These are phyloP conservation scores for Cokeromyces recurvatus DNA, from an alignment of 371 early-diverging fungal genomes.

Conservation along the genomic window DNA sequence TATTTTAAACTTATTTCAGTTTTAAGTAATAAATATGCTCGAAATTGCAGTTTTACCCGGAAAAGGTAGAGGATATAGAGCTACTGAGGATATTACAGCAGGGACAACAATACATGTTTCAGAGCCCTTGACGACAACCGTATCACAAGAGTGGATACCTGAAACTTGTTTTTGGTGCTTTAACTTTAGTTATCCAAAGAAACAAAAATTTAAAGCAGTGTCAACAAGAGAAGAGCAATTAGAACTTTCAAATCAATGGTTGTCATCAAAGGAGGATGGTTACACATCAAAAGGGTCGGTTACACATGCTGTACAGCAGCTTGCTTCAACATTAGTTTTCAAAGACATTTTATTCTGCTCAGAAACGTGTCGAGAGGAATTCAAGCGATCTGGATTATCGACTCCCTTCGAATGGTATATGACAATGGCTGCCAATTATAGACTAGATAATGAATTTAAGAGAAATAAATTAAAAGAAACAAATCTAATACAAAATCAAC, in stretches of 20 bases:
- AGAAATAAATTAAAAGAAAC: background rate
- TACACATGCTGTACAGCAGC: too few species aligned
- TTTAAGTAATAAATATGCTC: too few species aligned
- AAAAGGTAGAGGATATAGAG: conserved; percentile 35
- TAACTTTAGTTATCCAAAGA: conserved; percentile 33
- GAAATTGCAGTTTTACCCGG: conserved; percentile 14
- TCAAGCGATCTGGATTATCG: background rate
- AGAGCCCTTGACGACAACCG: conserved; percentile 26
- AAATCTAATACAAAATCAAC: background rate
- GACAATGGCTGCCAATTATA: background rate
- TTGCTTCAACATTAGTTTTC: background rate
- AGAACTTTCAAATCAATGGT: background rate
- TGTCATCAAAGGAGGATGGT: background rate
- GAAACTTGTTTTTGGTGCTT: conserved; percentile 42
- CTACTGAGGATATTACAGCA: conserved; percentile 18
- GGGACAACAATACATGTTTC: conserved; percentile 25
- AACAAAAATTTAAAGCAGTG: conserved; percentile 23
- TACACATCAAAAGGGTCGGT: too few species aligned
- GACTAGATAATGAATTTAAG: conserved; percentile 7
- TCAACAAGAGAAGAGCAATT: background rate
- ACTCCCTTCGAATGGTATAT: background rate
- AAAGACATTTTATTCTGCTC: conserved; percentile 32
- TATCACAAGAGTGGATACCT: conserved; percentile 37
- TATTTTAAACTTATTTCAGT: too few species aligned
- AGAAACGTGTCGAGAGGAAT: conserved; percentile 15